Evolutionary conservation across 2,329 filamentous ascomycete genomes (phyloP).

Genomic region (Cadophora sp.): DNA sequence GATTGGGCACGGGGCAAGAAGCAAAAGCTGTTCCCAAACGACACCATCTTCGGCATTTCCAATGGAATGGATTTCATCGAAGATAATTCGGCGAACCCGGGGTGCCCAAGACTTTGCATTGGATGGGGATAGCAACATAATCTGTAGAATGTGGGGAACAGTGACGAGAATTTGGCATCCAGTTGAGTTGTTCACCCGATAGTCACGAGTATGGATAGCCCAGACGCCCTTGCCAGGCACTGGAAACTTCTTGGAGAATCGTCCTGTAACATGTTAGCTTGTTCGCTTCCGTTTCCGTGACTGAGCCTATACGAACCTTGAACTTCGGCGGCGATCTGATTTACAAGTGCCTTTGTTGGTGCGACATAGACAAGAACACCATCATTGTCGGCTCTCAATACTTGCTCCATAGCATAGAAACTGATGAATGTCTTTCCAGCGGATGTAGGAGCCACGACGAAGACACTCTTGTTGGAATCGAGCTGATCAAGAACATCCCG

Average conservation of each 20-base stretch:
- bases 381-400: conserved; percentile 71
- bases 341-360: conserved; percentile 82
- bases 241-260: conserved; percentile 69
- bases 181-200: conserved; percentile 74
- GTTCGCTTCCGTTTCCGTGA: no score
- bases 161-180: conserved; percentile 80
- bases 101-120: conserved; percentile 73
- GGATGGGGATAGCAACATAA: conserved; percentile 72
- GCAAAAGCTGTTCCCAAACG: conserved; percentile 79
- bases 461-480: conserved; percentile 71
- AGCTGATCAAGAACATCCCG: conserved; percentile 75
- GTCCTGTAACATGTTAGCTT: conserved; percentile 41
- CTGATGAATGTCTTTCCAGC: conserved; percentile 86
- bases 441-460: conserved; percentile 79
- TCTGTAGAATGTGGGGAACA: conserved; percentile 79
- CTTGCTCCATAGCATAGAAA: conserved; percentile 83
- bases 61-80: conserved; percentile 84
- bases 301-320: conserved; percentile 55
- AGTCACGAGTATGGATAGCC: conserved; percentile 80
- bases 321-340: conserved; percentile 82
- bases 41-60: conserved; percentile 78
- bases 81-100: conserved; percentile 77
- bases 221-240: conserved; percentile 72
- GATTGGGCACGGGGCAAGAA: conserved; percentile 77
- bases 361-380: conserved; percentile 80